These are phyloP conservation scores for Penicillium parvum DNA, from an alignment of 495 filamentous ascomycete species.

Conservation along the genomic window DNA sequence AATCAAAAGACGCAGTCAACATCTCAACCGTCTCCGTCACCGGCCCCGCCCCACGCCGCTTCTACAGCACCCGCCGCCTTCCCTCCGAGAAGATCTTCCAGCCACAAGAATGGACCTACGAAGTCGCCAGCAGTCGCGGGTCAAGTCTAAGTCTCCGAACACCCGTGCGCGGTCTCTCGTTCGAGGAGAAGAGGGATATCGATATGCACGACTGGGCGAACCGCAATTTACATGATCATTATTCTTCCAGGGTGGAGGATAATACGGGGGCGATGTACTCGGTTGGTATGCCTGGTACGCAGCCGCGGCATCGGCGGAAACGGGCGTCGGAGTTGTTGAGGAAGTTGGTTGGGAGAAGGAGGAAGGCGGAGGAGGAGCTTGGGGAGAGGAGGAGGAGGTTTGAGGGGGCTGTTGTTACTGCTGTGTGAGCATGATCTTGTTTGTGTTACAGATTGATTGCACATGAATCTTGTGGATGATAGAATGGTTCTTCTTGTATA, in stretches of 20 bases:
- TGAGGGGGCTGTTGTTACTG: constrained; percentile 1
- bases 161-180: constrained; percentile 9
- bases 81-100: neutral
- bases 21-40: neutral
- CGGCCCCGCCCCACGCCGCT: constrained; percentile 11
- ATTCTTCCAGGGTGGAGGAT: too few relatives aligned
- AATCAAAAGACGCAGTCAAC: neutral
- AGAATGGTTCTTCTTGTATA: neutral
- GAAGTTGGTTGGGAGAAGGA: constrained; percentile 22
- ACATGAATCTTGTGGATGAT: too few relatives aligned
- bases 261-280: too few relatives aligned
- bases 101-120: neutral
- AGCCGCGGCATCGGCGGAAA: constrained; percentile 5
- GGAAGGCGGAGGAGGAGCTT: constrained; percentile 4
- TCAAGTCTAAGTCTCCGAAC: too few relatives aligned
- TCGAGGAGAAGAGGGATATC: neutral
- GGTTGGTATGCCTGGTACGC: too few relatives aligned
- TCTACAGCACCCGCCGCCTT: constrained; percentile 14
- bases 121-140: neutral
- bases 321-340: constrained; percentile 18
- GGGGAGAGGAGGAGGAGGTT: neutral
- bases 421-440: constrained; percentile 3
- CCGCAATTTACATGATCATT: too few relatives aligned
- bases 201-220: neutral
- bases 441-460: neutral